Evolutionary conservation across 352 stramenopile genomes (phyloP).

Genomic region (Thraustochytrium sp.): DNA sequence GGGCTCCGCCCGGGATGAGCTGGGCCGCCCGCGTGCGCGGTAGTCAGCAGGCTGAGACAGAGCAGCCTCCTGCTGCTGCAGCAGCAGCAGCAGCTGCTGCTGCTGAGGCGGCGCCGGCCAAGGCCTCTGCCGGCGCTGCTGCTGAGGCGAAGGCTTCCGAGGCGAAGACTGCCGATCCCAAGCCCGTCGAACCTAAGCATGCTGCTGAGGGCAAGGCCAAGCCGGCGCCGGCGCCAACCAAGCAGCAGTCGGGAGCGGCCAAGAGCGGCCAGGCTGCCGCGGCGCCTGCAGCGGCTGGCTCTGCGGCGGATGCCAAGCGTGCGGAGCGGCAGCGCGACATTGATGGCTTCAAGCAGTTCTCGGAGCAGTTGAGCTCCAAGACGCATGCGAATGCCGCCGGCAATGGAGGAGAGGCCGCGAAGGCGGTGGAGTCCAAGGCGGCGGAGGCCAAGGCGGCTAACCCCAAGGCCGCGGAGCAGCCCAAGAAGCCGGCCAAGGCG

Average conservation of each 20-base stretch:
- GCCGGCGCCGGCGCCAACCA: neutral
- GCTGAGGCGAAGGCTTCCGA: no score
- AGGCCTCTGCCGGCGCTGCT: neutral
- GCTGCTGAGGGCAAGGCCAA: no score
- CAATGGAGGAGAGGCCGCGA: neutral
- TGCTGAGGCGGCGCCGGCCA: neutral
- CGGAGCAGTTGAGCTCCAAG: neutral
- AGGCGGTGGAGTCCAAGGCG: neutral
- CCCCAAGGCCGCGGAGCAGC: neutral
- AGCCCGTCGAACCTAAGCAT: neutral
- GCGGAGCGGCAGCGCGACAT: slow-evolving; percentile 30
- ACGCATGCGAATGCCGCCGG: neutral
- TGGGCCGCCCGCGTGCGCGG: no score
- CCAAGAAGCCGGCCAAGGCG: slow-evolving; percentile 44
- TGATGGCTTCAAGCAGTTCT: neutral
- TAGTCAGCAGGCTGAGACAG: no score
- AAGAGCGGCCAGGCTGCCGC: neutral
- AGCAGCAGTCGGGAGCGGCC: neutral
- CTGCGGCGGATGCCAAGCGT: neutral
- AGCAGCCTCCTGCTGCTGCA: no score
- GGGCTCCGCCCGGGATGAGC: neutral
- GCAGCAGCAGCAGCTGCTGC: no score
- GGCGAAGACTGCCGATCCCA: neutral
- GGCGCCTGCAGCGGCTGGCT: no score
- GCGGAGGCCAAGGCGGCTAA: neutral